These are phyloP conservation scores for Dothideomycetidae sp. DNA, from an alignment of 2,329 filamentous ascomycete species.

Conservation along the genomic window DNA sequence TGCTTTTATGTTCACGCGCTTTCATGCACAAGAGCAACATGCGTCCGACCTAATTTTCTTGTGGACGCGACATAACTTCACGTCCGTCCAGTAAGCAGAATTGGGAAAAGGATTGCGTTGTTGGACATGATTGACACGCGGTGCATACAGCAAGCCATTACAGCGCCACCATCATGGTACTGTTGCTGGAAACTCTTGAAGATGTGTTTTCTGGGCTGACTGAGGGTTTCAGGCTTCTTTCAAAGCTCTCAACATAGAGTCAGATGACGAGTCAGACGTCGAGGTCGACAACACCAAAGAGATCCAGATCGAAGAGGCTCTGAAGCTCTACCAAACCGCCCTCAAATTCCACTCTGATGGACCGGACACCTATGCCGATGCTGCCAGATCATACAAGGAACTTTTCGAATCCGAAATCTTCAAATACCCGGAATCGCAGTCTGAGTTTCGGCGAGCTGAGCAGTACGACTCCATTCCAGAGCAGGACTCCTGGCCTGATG, in stretches of 20 bases:
- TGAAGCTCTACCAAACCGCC: conserved; percentile 86
- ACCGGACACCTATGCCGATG: conserved; percentile 57
- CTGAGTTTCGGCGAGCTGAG: conserved; percentile 65
- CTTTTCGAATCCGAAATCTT: conserved; percentile 92
- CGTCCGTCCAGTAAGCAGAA: too few species aligned
- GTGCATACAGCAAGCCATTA: too few species aligned
- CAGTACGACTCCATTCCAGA: conserved; percentile 32
- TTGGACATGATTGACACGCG: too few species aligned
- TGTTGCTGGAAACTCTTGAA: too few species aligned
- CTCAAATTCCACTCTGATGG: conserved; percentile 86
- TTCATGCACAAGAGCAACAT: too few species aligned
- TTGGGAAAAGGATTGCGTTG: too few species aligned
- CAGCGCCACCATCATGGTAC: too few species aligned
- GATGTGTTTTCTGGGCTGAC: too few species aligned
- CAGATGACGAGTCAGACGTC: conserved; percentile 77
- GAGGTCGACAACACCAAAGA: conserved; percentile 93
- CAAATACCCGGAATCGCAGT: conserved; percentile 71
- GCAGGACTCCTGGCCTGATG: conserved; percentile 23
- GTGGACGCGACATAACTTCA: too few species aligned
- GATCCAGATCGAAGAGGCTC: conserved; percentile 89
- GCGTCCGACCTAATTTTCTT: too few species aligned
- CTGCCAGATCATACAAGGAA: conserved; percentile 64
- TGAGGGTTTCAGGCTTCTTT: conserved; percentile 40
- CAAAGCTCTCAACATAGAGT: conserved; percentile 83
- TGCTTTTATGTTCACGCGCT: too few species aligned